phyloP scores from a whole-genome alignment of 768 basidiomycete genomes.

The Gloeostereum incarnatum region DNA sequence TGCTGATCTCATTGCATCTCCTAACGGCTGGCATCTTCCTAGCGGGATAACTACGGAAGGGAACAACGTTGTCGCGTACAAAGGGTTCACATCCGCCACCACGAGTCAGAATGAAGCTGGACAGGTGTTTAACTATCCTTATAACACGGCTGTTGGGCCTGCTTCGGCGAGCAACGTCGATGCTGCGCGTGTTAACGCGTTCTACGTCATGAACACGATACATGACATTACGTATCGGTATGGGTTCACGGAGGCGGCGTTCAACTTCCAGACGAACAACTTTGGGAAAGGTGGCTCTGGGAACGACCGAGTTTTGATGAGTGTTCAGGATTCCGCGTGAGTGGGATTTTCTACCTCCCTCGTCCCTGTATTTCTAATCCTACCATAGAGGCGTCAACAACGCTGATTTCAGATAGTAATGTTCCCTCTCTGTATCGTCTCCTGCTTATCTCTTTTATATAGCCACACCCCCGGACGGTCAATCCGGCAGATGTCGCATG shows the following conservation, averaged over 20 bases:
- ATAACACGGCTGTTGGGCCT: constrained; percentile 14
- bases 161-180: constrained; percentile 31
- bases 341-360: constrained; percentile 39
- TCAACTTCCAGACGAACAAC: constrained; percentile 56
- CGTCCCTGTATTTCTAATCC: constrained; percentile 8
- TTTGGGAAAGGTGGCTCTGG: constrained; percentile 40
- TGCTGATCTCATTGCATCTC: constrained; percentile 31
- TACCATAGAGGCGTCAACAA: not conserved
- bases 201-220: constrained; percentile 53
- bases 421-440: not conserved
- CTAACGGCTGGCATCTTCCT: constrained; percentile 34
- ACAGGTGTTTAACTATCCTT: constrained; percentile 24
- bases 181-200: constrained; percentile 45
- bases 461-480: constrained; percentile 13
- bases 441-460: not conserved
- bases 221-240: constrained; percentile 41
- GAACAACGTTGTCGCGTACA: constrained; percentile 28
- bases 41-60: constrained; percentile 14
- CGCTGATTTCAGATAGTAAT: not conserved
- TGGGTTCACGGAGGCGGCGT: constrained; percentile 50
- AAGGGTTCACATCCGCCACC: constrained; percentile 15
- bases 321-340: constrained; percentile 39
- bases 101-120: constrained; percentile 22
- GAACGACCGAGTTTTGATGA: constrained; percentile 39
- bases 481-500: constrained; percentile 20